Percentiles rank a stretch among this genome's conserved stretches.
These are phyloP conservation scores for Loxodes magnus DNA, from an alignment of 73 alveolate species.

Conservation along the genomic window DNA sequence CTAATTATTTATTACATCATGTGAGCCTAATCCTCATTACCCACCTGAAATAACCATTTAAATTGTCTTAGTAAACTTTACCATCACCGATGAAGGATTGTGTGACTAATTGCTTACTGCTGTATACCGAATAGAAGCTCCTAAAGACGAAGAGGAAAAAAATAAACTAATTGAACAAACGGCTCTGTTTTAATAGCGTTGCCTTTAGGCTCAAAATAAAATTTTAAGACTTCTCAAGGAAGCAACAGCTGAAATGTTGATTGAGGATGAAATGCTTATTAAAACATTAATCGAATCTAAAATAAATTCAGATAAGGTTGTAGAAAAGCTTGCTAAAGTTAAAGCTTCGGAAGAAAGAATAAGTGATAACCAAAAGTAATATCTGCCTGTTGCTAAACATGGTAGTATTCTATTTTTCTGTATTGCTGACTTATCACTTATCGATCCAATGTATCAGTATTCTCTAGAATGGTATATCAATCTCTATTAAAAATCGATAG, in stretches of 20 bases:
- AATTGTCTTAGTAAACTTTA: slow-evolving; percentile 87
- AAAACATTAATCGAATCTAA: slow-evolving; percentile 75
- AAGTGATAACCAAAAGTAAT: slow-evolving; percentile 68
- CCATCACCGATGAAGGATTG: slow-evolving; percentile 91
- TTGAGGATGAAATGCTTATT: slow-evolving; percentile 79
- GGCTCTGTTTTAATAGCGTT: slow-evolving; percentile 69
- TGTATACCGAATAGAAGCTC: slow-evolving; percentile 83
- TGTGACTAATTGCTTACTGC: slow-evolving; percentile 90
- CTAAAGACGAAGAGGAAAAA: slow-evolving; percentile 86
- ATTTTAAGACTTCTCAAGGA: slow-evolving; percentile 72
- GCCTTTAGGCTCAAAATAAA: slow-evolving; percentile 71
- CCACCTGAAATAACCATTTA: slow-evolving; percentile 88
- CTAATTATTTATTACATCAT: slow-evolving; percentile 78
- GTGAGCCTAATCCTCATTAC: slow-evolving; percentile 91
- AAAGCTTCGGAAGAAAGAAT: slow-evolving; percentile 78
- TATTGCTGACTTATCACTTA: slow-evolving; percentile 80
- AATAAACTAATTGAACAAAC: slow-evolving; percentile 63
- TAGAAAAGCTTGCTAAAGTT: slow-evolving; percentile 59
- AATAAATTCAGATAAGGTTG: slow-evolving; percentile 61
- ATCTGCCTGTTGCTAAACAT: slow-evolving; percentile 77
- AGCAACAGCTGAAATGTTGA: slow-evolving; percentile 76
- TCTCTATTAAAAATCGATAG: slow-evolving; percentile 62
- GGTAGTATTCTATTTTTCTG: slow-evolving; percentile 86
- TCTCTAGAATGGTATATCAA: slow-evolving; percentile 80
- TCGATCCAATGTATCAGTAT: slow-evolving; percentile 95